These are phyloP conservation scores for Sarocladium oryzae DNA, from an alignment of 2,329 filamentous ascomycete genomes.

Conservation along the genomic window DNA sequence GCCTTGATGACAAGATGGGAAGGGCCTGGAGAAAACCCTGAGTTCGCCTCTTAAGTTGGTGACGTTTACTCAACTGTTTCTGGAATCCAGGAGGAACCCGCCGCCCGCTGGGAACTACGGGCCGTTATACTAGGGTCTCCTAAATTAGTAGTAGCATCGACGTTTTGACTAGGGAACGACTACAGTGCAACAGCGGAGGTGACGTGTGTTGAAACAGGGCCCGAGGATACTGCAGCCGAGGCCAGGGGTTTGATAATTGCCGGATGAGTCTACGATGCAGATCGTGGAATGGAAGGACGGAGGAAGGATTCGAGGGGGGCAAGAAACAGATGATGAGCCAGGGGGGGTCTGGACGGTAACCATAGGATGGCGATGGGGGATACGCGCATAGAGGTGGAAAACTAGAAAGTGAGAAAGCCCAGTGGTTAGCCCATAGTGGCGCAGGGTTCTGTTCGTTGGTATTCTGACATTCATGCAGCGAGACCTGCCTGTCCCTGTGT, in stretches of 20 bases:
- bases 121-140: neutral
- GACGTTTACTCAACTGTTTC: neutral
- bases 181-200: no score
- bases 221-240: neutral
- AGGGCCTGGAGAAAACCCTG: neutral
- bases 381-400: no score
- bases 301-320: neutral
- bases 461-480: no score
- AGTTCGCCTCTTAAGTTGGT: neutral
- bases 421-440: constrained; percentile 3
- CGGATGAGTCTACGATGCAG: neutral
- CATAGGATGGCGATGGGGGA: no score
- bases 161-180: neutral
- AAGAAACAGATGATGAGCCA: no score
- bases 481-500: no score
- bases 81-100: neutral
- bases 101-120: constrained; percentile 1
- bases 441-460: neutral
- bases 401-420: neutral
- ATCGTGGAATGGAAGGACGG: constrained; percentile 2
- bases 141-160: neutral
- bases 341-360: no score
- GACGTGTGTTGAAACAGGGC: constrained; percentile 2
- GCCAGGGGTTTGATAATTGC: neutral
- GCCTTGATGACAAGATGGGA: neutral